phyloP scores from a whole-genome alignment of 139 green algal genomes.

The Chlamydomonas sp. region DNA sequence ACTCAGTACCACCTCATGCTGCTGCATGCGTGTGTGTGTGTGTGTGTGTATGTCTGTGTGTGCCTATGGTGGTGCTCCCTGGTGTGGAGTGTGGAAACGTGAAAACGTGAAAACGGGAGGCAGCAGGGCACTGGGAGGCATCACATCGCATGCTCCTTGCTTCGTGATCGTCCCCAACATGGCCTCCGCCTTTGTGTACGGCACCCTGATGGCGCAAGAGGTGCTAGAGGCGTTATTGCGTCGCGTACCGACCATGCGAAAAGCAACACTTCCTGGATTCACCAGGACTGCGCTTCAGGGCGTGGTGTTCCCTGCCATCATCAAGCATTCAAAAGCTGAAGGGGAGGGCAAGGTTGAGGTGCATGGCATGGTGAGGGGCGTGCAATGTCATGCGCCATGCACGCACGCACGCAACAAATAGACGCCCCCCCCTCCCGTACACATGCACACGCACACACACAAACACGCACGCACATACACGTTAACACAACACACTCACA shows the following conservation, averaged over 20 bases:
- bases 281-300: constrained; percentile 45
- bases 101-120: no score
- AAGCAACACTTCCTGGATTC: constrained; percentile 49
- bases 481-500: not conserved
- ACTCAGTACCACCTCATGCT: not conserved
- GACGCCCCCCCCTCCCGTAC: not conserved
- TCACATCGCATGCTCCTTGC: no score
- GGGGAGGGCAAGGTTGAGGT: no score
- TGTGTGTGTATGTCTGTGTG: no score
- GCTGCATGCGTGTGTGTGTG: no score
- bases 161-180: constrained; percentile 5
- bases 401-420: not conserved
- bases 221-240: constrained; percentile 49
- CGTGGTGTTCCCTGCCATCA: constrained; percentile 55
- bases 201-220: constrained; percentile 35
- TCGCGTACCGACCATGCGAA: constrained; percentile 27
- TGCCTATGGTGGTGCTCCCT: no score
- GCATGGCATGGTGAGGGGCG: no score
- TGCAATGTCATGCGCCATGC: no score
- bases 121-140: no score
- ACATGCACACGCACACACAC: not conserved
- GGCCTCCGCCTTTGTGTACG: constrained; percentile 18
- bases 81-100: no score
- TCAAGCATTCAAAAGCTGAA: no score
- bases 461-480: not conserved